Evolutionary conservation across 108 stramenopile genomes (phyloP).

Genomic region (Cyclotella choctawhatcheeana): DNA sequence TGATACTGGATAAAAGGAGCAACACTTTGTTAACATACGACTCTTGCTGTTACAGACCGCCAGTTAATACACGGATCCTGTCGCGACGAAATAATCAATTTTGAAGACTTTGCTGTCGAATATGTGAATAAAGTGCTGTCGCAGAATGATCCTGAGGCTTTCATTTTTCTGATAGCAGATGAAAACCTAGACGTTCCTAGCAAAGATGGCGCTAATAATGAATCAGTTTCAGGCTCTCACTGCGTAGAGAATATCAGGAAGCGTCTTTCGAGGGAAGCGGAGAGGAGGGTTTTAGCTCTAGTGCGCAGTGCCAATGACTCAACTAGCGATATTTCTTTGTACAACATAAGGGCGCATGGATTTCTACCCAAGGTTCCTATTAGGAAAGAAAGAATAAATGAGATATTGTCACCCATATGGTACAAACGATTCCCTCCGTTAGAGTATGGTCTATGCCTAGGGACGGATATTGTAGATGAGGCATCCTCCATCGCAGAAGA

Average conservation of each 20-base stretch:
- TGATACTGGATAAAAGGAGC: background rate
- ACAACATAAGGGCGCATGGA: conserved; percentile 68
- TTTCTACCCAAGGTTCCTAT: conserved; percentile 70
- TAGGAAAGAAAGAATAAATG: conserved; percentile 55
- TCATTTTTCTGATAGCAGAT: conserved; percentile 69
- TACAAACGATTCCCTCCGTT: conserved; percentile 42
- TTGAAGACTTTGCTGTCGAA: conserved; percentile 37
- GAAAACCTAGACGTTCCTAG: conserved; percentile 68
- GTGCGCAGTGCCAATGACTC: conserved; percentile 76
- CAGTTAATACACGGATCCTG: conserved; percentile 30
- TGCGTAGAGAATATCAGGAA: conserved; percentile 45
- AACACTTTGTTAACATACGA: conserved; percentile 22
- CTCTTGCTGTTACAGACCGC: conserved; percentile 20
- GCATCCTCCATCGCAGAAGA: conserved; percentile 18
- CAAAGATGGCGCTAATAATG: conserved; percentile 44
- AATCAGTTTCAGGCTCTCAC: conserved; percentile 67
- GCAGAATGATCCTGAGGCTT: conserved; percentile 45
- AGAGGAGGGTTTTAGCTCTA: conserved; percentile 41
- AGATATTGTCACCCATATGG: conserved; percentile 65
- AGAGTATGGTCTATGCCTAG: background rate
- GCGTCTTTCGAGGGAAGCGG: conserved; percentile 41
- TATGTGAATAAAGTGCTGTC: too few relatives aligned
- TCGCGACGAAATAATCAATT: conserved; percentile 57
- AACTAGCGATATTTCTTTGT: conserved; percentile 57
- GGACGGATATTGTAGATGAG: conserved; percentile 4